Evolutionary conservation across 2,329 filamentous ascomycete genomes (phyloP), one percentile per base, ranked within the genome.

Genomic region (Grosmannia penicillata): DNA sequence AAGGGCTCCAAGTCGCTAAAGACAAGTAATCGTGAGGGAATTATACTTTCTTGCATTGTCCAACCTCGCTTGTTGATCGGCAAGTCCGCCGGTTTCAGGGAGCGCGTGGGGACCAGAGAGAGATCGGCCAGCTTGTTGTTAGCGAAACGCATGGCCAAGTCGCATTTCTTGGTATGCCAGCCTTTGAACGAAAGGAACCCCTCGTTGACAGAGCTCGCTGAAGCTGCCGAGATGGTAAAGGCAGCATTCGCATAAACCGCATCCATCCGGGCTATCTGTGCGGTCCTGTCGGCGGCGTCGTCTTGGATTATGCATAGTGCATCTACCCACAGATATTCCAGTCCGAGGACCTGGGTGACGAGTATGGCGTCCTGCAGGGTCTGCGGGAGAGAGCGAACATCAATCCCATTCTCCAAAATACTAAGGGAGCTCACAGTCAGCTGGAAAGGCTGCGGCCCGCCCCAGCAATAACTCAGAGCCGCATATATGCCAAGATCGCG

Each of bases 241-340:
- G 32, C 15, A 13, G 46, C 38, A 3, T 37, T 31, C 8, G 27
- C 40, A 36, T 45, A 46, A 4, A 48, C 38, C 5, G 38, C 23
- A 6, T 29, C 35, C 44, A 48, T 48, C 33, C 33, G 39, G 19
- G 18, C 35, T 1, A 41, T 40, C 27, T 47, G 37, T 11, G 4
- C 9, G 4, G 23, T 19, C 44, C 42, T 43, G 34, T 47, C 42
- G 11, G 11, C 26, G 5, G 13, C 9, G 14, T 14, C n/a, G 24
- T 35, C 33, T 10, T 47, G 45, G 21, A 45, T 27, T 30, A 48
- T 44, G 32, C 44, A 43, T 3, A 48, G 43, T 11, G 41, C 34
- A 26, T 48, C 45, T 17, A 49, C 43, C 47, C 45, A 48, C 15
- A 47, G 22, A 19, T 45, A 45, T 17, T 30, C 23, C 5, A 44